Evolutionary conservation across 345 rosid genomes (phyloP), one percentile per base, ranked within the genome.

Genomic region (Lenwebbia sp.): DNA sequence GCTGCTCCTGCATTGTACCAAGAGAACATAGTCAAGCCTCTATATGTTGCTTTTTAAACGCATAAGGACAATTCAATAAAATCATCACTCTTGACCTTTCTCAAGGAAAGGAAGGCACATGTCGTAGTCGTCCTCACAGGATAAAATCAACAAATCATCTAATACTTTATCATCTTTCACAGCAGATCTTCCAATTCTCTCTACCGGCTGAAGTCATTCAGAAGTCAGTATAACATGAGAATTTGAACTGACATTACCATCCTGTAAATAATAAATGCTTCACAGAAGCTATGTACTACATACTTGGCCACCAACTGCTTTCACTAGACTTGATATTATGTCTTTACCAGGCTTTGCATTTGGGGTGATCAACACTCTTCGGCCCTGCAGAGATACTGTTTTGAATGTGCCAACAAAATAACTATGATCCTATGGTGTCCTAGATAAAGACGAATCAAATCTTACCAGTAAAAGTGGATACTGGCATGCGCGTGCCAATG

Each of bases 91-190:
- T 54, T 58, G 56, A 97, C 98, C 99, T 94, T 88, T 95, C 89
- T 96, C 95, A 55, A 96, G 95, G 88, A 95, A 94, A 85, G 96
- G 96, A 37, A 91, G 86, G 75, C 94, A 91, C 60, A 88, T 85
- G 81, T 82, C 86, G 21, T 90, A 92, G 90, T 96, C 98, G 88
- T 96, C 96, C 88, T 93, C 98, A 88, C 98, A 94, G 49, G 99
- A 97, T 56, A 97, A 82, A 87, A 97, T 87, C 90, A 97, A 92
- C 86, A 97, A 85, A 90, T 95, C 92, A 82, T 92, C 93, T 26
- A 90, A 85, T 54, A 91, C 65, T 78, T 85, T 92, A 65, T 89
- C 94, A 83, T 94, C 96, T 91, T 89, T 92, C 84, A 94, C 50
- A 87, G 90, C 88, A 89, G 95, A 93, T 87, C 98, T 93, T 85